Conservation (phyloP, 2,329 filamentous ascomycete genomes). For the Diaporthe aspalathi region DNA sequence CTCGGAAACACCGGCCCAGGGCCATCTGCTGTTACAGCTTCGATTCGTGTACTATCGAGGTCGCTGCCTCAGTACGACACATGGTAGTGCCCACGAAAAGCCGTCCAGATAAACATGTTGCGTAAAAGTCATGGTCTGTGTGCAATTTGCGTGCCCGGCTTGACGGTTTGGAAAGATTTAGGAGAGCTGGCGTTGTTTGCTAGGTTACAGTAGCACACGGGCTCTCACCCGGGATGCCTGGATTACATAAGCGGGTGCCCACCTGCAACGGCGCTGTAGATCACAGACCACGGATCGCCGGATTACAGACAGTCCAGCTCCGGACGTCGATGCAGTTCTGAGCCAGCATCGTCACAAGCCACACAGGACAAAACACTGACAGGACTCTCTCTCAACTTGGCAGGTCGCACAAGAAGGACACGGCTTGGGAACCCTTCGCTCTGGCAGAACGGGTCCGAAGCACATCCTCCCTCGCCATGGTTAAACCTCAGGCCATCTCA, state of each 20-base stretch:
- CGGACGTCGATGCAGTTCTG: background rate
- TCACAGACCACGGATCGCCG: background rate
- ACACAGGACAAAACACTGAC: background rate
- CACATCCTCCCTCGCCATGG: constrained; percentile 29
- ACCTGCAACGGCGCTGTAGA: background rate
- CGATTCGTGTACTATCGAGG: no score
- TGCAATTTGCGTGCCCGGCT: background rate
- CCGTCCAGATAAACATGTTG: no score
- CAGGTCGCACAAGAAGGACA: background rate
- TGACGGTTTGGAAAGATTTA: background rate
- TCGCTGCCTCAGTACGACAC: no score
- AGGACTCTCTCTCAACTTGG: background rate
- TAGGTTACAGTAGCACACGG: background rate
- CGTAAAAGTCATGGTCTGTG: background rate
- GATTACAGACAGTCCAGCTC: background rate
- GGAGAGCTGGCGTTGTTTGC: background rate
- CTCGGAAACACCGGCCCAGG: background rate
- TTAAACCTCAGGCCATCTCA: constrained; percentile 51
- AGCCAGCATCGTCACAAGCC: background rate
- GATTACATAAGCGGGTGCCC: constrained; percentile 23
- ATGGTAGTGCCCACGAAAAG: no score
- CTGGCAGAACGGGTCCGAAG: background rate
- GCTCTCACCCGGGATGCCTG: no score
- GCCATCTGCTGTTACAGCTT: background rate
- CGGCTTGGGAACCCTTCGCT: background rate